Conservation (phyloP, 2,329 filamentous ascomycete genomes). For the Leptographium lundbergii region DNA sequence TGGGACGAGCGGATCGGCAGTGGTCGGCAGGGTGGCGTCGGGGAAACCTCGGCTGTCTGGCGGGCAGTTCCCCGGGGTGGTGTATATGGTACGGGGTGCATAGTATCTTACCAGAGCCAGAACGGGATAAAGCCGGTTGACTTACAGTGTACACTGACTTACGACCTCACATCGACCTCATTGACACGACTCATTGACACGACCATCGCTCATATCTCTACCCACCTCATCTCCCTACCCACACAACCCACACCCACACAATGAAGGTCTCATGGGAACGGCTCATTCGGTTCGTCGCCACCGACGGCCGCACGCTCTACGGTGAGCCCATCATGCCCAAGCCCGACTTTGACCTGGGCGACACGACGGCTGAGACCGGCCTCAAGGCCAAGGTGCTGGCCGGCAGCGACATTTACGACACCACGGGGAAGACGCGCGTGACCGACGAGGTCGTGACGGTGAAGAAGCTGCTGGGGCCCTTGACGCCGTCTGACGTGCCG, state of each 20-base stretch:
- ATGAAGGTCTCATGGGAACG: constrained; percentile 32
- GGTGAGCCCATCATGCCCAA: constrained; percentile 38
- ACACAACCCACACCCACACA: neutral
- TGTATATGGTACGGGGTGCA: too few species aligned
- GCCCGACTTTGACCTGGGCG: constrained; percentile 34
- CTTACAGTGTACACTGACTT: too few species aligned
- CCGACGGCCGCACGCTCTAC: constrained; percentile 34
- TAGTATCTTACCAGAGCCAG: too few species aligned
- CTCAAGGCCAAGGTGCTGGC: constrained; percentile 39
- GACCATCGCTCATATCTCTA: neutral
- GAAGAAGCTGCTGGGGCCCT: constrained; percentile 37
- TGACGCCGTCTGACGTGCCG: constrained; percentile 36
- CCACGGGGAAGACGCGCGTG: constrained; percentile 30
- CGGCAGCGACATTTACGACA: constrained; percentile 36
- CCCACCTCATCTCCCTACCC: neutral
- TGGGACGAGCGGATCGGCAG: neutral
- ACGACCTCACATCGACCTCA: too few species aligned
- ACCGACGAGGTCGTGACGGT: constrained; percentile 42
- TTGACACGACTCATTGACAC: too few species aligned
- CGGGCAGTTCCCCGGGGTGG: too few species aligned
- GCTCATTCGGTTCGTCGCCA: constrained; percentile 40
- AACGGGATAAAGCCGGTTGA: too few species aligned
- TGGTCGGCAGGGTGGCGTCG: neutral
- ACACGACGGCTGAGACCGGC: constrained; percentile 29
- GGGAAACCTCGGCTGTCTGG: neutral